These are phyloP conservation scores for Aspergillus sparsus DNA, from an alignment of 495 filamentous ascomycete genomes.

Conservation along the genomic window DNA sequence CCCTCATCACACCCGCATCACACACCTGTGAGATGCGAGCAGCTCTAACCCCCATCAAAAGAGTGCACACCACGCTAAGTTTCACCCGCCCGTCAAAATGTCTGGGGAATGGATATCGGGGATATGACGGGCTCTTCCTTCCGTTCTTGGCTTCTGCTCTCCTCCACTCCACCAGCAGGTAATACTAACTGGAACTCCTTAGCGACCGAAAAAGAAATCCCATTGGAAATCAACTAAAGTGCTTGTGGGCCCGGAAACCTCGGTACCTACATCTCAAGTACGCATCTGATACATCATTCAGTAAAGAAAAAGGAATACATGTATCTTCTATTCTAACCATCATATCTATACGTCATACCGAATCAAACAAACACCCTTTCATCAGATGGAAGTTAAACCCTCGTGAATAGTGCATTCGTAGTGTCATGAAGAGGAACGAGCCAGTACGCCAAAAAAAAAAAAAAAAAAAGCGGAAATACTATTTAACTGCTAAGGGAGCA, in stretches of 20 bases:
- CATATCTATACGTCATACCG: conserved; percentile 1
- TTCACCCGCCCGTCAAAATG: conserved; percentile 17
- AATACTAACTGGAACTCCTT: background rate
- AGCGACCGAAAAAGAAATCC: too few relatives aligned
- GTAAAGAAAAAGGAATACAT: background rate
- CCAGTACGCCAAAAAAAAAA: conserved; percentile 18
- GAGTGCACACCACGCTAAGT: conserved; percentile 6
- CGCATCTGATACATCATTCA: background rate
- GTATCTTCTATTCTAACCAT: conserved; percentile 7
- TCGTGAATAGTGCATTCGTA: conserved; percentile 8
- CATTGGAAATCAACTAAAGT: too few relatives aligned
- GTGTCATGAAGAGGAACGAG: background rate
- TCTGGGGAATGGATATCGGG: conserved; percentile 10
- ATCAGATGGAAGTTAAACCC: background rate
- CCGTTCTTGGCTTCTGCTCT: conserved; percentile 1
- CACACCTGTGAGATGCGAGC: conserved; percentile 17
- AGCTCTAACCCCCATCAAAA: conserved; percentile 2
- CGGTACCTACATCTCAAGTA: background rate
- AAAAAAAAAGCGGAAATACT: conserved; percentile 9
- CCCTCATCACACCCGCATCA: background rate
- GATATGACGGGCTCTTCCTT: conserved; percentile 8
- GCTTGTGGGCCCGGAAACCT: background rate
- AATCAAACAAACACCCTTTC: background rate
- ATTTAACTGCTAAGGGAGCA: conserved; percentile 4
- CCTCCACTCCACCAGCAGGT: background rate